Evolutionary conservation across 768 basidiomycete species (phyloP), one percentile per base, ranked within the genome.

Genomic region (Crucibulum laeve): DNA sequence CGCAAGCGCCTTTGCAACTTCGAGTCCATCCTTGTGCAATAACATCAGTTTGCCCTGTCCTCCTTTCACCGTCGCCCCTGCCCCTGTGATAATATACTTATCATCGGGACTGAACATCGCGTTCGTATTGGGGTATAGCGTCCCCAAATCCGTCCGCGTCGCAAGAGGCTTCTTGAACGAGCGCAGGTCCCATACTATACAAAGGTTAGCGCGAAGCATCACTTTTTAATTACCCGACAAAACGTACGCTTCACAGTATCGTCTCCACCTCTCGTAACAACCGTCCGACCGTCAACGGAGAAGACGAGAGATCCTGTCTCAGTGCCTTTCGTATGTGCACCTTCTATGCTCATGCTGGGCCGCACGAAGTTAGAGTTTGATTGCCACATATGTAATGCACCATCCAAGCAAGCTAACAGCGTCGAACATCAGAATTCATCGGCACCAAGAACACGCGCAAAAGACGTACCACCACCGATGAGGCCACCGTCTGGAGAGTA

Each of bases 101-200:
- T 94, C 91, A 61, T 96, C 91, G 0, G 96, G 96, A 52, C 93
- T 96, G 65, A 95, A 98, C 49, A 87, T 79, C 6, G 94, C 85
- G 62, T 98, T 98, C 30, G 94, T 95, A 50, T 87, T 81, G 13
- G 91, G 87, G 65, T 99, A 97, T 43, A 92, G 64, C 13, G 90
- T 90, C 36, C 78, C 71, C 21, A 91, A 64, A 38, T 73, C 78
- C 22, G 74, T 59, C 44, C 77, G 80, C n/a, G 74, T 74, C 2
- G 77, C 80, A 23, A 97, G 58, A 1, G 96, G 93, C 62, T 88
- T 91, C 63, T 89, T 92, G 73, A 98, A 90, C 8, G 85, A 75
- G 44, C 91, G 82, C 21, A 91, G 65, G 61, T 98, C 95, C 96
- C 96, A 99, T 35, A 97, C 95, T 98, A 43, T 18, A 19, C 24